Evolutionary conservation across 257 asterid species (phyloP).

Genomic region (Nicotiana undulata): DNA sequence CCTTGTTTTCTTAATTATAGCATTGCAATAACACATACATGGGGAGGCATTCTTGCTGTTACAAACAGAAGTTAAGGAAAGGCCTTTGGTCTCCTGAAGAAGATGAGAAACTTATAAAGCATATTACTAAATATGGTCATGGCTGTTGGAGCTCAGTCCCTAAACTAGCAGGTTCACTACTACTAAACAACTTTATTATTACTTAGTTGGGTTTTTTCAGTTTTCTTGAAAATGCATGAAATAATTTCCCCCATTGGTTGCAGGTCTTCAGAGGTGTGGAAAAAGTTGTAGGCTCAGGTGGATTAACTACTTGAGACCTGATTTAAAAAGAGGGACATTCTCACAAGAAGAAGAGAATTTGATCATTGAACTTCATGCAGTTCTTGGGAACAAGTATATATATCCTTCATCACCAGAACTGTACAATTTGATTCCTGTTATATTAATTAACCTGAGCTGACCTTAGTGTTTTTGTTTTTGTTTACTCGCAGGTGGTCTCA

Average conservation of each 20-base stretch:
- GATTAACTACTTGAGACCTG: slow-evolving; percentile 92
- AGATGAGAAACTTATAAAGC: slow-evolving; percentile 86
- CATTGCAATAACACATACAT: slow-evolving; percentile 42
- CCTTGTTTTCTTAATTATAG: slow-evolving; percentile 4
- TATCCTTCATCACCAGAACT: neutral
- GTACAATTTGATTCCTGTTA: neutral
- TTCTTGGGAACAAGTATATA: slow-evolving; percentile 74
- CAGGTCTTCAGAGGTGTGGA: slow-evolving; percentile 82
- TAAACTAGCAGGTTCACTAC: slow-evolving; percentile 61
- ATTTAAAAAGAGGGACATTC: slow-evolving; percentile 84
- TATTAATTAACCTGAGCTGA: neutral
- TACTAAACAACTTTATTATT: neutral
- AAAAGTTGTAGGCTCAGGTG: slow-evolving; percentile 91
- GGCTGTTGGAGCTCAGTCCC: slow-evolving; percentile 99
- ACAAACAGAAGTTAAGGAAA: slow-evolving; percentile 79
- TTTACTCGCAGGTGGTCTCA: slow-evolving; percentile 67
- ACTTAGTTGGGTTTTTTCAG: neutral
- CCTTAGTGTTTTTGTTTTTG: neutral
- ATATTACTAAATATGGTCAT: slow-evolving; percentile 72
- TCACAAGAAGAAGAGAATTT: slow-evolving; percentile 76
- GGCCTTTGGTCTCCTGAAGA: slow-evolving; percentile 99
- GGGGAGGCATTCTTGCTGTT: slow-evolving; percentile 96
- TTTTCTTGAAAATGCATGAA: neutral
- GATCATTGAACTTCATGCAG: slow-evolving; percentile 84
- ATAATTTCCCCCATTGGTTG: neutral